Base-by-base conservation (phyloP, 768 basidiomycete genomes). In the Podaxis pistillaris region DNA sequence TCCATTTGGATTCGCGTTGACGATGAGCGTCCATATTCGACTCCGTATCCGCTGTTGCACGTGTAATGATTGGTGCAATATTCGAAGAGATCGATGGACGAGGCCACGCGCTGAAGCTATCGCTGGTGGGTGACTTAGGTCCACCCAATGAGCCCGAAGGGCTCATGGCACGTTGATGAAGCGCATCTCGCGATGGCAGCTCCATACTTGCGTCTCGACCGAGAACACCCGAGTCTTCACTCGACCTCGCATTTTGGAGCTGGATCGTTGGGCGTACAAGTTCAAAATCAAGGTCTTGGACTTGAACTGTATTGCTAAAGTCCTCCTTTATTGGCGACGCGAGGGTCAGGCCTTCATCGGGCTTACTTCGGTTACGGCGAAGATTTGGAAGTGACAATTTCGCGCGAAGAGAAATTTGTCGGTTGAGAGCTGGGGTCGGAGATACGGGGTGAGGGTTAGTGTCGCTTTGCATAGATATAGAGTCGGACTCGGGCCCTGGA, bases 241-340 rank as follows among this genome's bases (percentile, higher is more conserved):
- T 87, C 11, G 74, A 72, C 36, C 83, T 76, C 4, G 77, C 75
- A 13, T 75, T 71, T 9, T 67, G 70, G 37, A 79, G 66, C 24
- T 76, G 70, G 46, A 66, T 76, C 0, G 83, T 74, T 0, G 91
- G 91, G 24, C 83, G 79, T 37, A 93, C 79, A 13, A 93, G 82
- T 74, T 92, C 89, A 66, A 94, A 93, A 66, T 93, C 91, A 79
- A 87, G 88, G 69, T 93, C 88, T 69, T 90, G 77, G 7, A 93
- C 88, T 60, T 93, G 91, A 4, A 62, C 53, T n/a, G 57, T 58
- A 33, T 30, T n/a, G 6, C 40, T 44, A 38, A 49, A 24, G n/a
- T 51, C 51, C 19, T 46, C 44, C 19, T 30, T 28, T 11, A 53
- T 51, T 1, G 58, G 37, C 3, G 63, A 56, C 22, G 57, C 41